Base-by-base conservation (phyloP, 257 asterid genomes). In the Capsicum baccatum region DNA sequence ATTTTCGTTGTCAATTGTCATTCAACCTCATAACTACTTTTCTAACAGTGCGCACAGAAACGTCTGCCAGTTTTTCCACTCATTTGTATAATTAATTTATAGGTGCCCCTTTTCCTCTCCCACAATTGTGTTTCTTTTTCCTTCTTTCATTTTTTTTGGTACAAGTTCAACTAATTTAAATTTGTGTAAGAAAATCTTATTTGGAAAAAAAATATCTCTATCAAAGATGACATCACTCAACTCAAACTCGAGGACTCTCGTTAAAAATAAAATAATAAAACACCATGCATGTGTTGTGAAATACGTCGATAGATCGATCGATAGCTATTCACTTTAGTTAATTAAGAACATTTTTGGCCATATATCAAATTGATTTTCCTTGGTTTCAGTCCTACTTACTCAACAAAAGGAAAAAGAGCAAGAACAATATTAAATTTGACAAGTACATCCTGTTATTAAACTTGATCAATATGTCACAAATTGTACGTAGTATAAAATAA, bases 1-100 rank as follows among this genome's bases (percentile, higher is more conserved):
- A 84, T 84, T 67, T 42, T 44, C 8, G 48, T 44, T 6, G 8
- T 44, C 48, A 44, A 52, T 66, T 33, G 50, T 68, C 81, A 84
- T 79, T 70, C 82, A 83, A 39, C 60, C 56, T 56, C 33, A 26
- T 8, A 16, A 64, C 7, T 71, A 10, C 7, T 26, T 21, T 16
- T 47, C 57, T 14, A 54, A 73, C 73, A 3, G 55, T n/a, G 59
- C 3, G 44, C 44, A 39, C 73, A 81, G 76, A 82, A 79, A 66
- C 19, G 1, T 39, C 44, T 39, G 44, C 44, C 44, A 39, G 5
- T 39, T 39, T 39, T 39, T 39, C 44, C 44, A 39, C 44, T 39
- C 44, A 39, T 39, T 39, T 39, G 44, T 4, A 39, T 39, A 39
- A 39, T 39, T 39, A 39, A 39, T 39, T 39, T 39, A 4, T 39